A percentile compares a stretch with the other conserved stretches of the same genome.
These are phyloP conservation scores for Neopestalotiopsis rosae DNA, from an alignment of 2,329 filamentous ascomycete genomes.

Conservation along the genomic window DNA sequence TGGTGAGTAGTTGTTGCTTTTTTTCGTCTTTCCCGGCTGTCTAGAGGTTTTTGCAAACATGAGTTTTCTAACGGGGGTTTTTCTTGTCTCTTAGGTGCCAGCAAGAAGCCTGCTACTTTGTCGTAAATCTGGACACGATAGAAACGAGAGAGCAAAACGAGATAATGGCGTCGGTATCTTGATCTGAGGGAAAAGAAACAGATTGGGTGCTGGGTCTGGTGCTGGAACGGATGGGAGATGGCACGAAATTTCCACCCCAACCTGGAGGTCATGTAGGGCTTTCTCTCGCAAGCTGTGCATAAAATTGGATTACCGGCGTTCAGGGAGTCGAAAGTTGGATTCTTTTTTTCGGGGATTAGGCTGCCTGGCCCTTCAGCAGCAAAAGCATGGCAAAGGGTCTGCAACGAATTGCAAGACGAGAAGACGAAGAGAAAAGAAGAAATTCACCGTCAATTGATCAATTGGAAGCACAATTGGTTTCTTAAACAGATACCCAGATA, in stretches of 20 bases:
- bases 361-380: background rate
- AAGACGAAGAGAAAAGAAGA: background rate
- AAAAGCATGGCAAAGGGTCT: background rate
- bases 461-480: background rate
- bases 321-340: conserved; percentile 8
- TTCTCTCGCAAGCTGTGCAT: conserved; percentile 1
- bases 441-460: background rate
- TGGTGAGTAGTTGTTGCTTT: conserved; percentile 42
- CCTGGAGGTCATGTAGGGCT: background rate
- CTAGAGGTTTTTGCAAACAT: conserved; percentile 22
- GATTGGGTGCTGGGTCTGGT: too few species aligned
- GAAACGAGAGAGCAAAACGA: too few species aligned
- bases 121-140: conserved; percentile 1
- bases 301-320: conserved; percentile 2
- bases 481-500: background rate
- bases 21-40: too few species aligned
- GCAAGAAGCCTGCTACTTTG: conserved; percentile 18
- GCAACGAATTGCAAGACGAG: background rate
- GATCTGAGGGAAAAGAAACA: too few species aligned
- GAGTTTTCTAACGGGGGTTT: conserved; percentile 14
- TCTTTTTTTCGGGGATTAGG: background rate
- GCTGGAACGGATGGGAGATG: background rate
- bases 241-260: background rate
- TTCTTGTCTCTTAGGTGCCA: conserved; percentile 12
- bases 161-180: too few species aligned